Base-by-base conservation (phyloP, 2,329 filamentous ascomycete species). In the Penicillium expansum region DNA sequence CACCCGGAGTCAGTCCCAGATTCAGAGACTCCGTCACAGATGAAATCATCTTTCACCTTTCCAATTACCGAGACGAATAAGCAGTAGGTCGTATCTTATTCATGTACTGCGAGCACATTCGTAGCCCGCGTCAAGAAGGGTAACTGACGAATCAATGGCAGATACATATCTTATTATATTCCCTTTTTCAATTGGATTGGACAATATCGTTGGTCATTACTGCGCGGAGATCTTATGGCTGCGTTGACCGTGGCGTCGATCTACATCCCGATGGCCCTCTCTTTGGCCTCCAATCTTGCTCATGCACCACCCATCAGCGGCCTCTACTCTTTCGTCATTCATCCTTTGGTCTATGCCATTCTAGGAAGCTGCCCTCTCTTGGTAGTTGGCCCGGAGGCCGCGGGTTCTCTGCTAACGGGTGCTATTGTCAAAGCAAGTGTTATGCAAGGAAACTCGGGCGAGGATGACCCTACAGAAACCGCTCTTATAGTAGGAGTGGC, bases 171-270 rank as follows among this genome's bases (percentile, higher is more conserved):
- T 4, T 97, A 99, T 78, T 99, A 99, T 71, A 80, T 99, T 44
- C 94, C 94, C 0, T 90, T 92, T 60, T 79, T 96, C 63, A 92
- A 88, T 62, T 99, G 94, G 94, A 88, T 96, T 60, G 82, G 81
- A 51, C 91, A 96, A 76, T 99, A 99, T 75, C 86, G 84, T 65
- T 87, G 86, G 82, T 83, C 85, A 4, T 96, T 90, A 74, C 75
- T 97, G 47, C 85, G 88, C 65, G 94, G 94, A 47, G 94, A 99
- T 74, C 77, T 97, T 18, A 80, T 96, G 14, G 89, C 93, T 9
- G 92, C 93, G 48, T 74, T 97, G 61, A 97, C 94, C n/a, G 88
- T 99, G 79, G 91, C 93, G n/a, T 96, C 92, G 27, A 94, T 99
- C 78, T 99, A 99, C 74, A 89, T 99, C 37, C 94, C 94, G 50